Evolutionary conservation across 1,284 basidiomycete genomes (phyloP), one percentile per base, ranked within the genome.

Genomic region (Malassezia dermatis): DNA sequence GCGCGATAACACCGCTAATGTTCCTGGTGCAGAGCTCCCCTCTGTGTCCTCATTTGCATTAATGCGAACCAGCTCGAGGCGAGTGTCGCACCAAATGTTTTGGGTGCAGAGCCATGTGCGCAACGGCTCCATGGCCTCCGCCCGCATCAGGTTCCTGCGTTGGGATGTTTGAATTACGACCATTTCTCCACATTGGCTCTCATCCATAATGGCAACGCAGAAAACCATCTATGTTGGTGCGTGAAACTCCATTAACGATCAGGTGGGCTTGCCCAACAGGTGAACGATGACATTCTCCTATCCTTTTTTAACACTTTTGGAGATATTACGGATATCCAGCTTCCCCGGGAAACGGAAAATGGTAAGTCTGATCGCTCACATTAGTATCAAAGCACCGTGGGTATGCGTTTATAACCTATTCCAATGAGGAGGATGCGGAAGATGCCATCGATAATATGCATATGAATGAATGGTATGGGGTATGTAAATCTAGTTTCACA

Each of bases 371-470:
- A 3, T 17, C 3, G n/a, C 37, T 35, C 10, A 48, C 41, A 27
- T 13, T n/a, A 52, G 50, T 44, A 12, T 21, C 40, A 0, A 50
- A 23, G 32, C 50, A 52, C 26, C 55, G 55, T 4, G 55, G 55
- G 3, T 57, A 52, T 44, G 55, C 39, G 8, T 57, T 57, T 31
- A 52, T 57, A 12, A 57, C 55, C 15, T 57, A 41, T 28, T 19
- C 49, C 2, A 21, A 51, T 13, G 55, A 48, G 30, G 40, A 51
- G 13, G 55, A 47, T 15, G 55, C 55, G 3, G 55, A 57, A 37
- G 55, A 57, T 30, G 55, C 55, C 2, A 57, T 57, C 13, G 55
- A 57, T 48, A 57, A 57, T 19, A 57, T 57, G 55, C 41, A 57
- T n/a, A 8, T 57, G 32, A 57, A 57, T 31, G 55, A 57, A 40